Evolutionary conservation across 2,329 filamentous ascomycete genomes (phyloP).

Genomic region (Colletotrichum costaricense): DNA sequence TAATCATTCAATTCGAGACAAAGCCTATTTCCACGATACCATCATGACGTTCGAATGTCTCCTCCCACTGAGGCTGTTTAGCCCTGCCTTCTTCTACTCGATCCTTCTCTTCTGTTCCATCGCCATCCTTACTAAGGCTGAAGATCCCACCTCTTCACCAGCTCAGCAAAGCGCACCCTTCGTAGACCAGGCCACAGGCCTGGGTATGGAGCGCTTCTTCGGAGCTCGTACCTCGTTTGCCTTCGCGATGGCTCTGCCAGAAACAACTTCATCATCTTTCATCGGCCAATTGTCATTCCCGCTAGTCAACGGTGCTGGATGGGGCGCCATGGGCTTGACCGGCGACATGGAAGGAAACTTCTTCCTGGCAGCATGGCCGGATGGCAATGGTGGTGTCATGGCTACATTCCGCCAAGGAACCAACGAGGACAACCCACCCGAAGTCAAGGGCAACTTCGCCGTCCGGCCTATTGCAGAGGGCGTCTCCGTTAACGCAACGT

Average conservation of each 20-base stretch:
- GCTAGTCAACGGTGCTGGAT: conserved; percentile 52
- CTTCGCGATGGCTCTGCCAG: conserved; percentile 55
- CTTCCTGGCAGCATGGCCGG: conserved; percentile 57
- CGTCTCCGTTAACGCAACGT: conserved; percentile 54
- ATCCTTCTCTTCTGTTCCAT: conserved; percentile 4
- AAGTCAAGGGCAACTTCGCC: conserved; percentile 53
- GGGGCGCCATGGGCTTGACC: conserved; percentile 57
- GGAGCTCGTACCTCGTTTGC: conserved; percentile 51
- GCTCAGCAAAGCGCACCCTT: conserved; percentile 40
- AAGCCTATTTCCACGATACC: not conserved
- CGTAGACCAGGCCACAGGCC: conserved; percentile 46
- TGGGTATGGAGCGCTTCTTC: conserved; percentile 51
- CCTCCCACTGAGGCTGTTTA: not conserved
- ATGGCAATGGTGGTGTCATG: conserved; percentile 50
- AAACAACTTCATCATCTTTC: conserved; percentile 50
- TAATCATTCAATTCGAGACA: conserved; percentile 1
- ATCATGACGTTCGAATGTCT: too few species aligned
- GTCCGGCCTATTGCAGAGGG: conserved; percentile 53
- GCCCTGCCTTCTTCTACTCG: not conserved
- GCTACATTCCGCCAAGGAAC: conserved; percentile 56
- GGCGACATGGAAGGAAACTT: conserved; percentile 58
- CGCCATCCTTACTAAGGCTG: not conserved
- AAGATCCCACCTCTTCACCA: conserved; percentile 31
- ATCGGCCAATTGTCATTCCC: conserved; percentile 60
- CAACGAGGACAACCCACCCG: conserved; percentile 56